Evolutionary conservation across 164 flowering plant genomes (phyloP), one percentile per base, ranked within the genome.

Genomic region (Magnolia officinalis): DNA sequence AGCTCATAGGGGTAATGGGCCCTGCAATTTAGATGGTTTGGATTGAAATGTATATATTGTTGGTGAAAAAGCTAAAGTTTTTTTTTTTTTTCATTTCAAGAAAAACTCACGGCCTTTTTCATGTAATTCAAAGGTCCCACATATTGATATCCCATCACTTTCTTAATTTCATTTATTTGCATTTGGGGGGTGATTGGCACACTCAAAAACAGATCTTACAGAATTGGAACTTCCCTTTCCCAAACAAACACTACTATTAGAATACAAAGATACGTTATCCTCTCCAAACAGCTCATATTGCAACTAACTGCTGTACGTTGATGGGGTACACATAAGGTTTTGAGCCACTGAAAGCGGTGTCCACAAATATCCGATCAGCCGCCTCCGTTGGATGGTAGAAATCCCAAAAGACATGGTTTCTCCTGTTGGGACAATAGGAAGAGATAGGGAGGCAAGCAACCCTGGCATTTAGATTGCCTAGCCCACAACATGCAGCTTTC

Each of bases 401-500:
- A 77, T 95, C 98, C 97, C 97, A 95, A 84, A 95, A 95, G 14
- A 92, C 76, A 78, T 89, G 93, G 52, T 88, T 84, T 23, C 49
- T 76, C 72, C 97, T 83, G 76, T 90, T 85, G 37, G 86, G 26
- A 75, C 98, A 95, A 37, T 86, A 86, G 0, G 5, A 72, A 1
- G 98, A 76, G 51, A 89, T 75, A 1, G 93, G 91, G 72, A 90
- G 31, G 74, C 97, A 95, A 11, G 90, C 78, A 23, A 86, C 64
- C 59, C 79, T 63, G 0, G 94, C 97, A 4, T 82, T 89, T 2
- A 89, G 80, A 21, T 73, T 72, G 16, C 95, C 98, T 4, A 85
- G 68, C 29, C 98, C 98, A 81, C 98, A 95, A 78, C 98, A 92
- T 2, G 97, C 97, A 19, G 93, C 82, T 79, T 87, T 89, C 19